Conservation (phyloP, 768 basidiomycete species). For the Cubamyces sp. region DNA sequence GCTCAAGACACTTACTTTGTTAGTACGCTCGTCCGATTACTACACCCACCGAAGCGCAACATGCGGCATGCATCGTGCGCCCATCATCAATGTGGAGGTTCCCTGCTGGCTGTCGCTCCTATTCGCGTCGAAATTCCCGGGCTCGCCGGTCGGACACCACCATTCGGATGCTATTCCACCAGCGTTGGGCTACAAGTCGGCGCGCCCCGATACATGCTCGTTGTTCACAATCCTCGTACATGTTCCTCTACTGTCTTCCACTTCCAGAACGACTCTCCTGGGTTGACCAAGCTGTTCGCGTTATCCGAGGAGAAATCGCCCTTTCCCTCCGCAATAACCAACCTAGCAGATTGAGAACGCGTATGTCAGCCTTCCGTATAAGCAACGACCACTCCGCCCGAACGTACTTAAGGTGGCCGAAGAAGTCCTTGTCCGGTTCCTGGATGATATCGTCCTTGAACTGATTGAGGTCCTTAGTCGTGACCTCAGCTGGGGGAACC, state of each 20-base stretch:
- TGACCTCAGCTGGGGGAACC: conserved; percentile 20
- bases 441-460: conserved; percentile 17
- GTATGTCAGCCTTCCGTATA: background rate
- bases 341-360: background rate
- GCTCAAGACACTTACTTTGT: too few relatives aligned
- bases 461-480: conserved; percentile 16
- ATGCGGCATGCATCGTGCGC: too few relatives aligned
- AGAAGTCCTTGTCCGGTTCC: conserved; percentile 7
- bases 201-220: too few relatives aligned
- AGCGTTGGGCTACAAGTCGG: too few relatives aligned
- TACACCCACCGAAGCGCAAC: too few relatives aligned
- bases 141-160: too few relatives aligned
- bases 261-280: conserved; percentile 26
- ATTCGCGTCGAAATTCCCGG: too few relatives aligned
- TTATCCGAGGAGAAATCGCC: conserved; percentile 25
- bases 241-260: conserved; percentile 27
- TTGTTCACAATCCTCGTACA: background rate
- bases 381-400: too few relatives aligned
- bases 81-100: too few relatives aligned
- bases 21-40: too few relatives aligned
- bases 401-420: conserved; percentile 20
- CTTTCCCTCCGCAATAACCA: conserved; percentile 27
- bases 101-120: too few relatives aligned
- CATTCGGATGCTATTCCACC: too few relatives aligned
- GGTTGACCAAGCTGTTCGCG: conserved; percentile 30